Evolutionary conservation across 257 asterid genomes (phyloP).

Genomic region (Rauvolfia tetraphylla): DNA sequence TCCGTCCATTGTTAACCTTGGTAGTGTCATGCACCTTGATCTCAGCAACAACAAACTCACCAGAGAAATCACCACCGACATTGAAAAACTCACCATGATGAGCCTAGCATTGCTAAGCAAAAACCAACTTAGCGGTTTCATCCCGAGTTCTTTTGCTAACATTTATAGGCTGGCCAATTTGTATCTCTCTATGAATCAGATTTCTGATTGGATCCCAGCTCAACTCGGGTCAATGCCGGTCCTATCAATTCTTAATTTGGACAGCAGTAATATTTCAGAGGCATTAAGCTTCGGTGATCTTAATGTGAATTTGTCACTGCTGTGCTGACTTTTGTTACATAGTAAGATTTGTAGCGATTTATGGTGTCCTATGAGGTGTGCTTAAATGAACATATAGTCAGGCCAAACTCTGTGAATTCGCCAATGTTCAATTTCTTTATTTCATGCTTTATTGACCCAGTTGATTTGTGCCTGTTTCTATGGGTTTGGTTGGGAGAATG

Average conservation of each 20-base stretch:
- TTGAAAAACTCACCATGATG: constrained; percentile 79
- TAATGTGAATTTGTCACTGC: too few relatives aligned
- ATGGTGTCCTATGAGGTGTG: too few relatives aligned
- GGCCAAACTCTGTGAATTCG: too few relatives aligned
- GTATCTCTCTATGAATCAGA: constrained; percentile 61
- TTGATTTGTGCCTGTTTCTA: too few relatives aligned
- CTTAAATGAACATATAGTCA: too few relatives aligned
- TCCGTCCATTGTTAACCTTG: constrained; percentile 57
- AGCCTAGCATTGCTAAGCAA: constrained; percentile 73
- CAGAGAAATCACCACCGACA: constrained; percentile 62
- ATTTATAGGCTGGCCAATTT: constrained; percentile 73
- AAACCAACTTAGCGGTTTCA: constrained; percentile 71
- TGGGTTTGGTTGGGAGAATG: too few relatives aligned
- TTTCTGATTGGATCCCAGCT: constrained; percentile 65
- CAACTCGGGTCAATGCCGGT: constrained; percentile 87
- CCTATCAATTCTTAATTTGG: constrained; percentile 71
- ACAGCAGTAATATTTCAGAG: constrained; percentile 56
- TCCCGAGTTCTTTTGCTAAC: constrained; percentile 55
- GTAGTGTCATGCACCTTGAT: constrained; percentile 69
- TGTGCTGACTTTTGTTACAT: too few relatives aligned
- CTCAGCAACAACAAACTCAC: constrained; percentile 63
- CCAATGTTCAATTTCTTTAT: too few relatives aligned
- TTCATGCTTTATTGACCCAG: too few relatives aligned
- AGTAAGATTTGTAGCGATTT: too few relatives aligned
- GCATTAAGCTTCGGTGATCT: too few relatives aligned